Conservation (phyloP, 129 eudicot species). For the Logfia minima region DNA sequence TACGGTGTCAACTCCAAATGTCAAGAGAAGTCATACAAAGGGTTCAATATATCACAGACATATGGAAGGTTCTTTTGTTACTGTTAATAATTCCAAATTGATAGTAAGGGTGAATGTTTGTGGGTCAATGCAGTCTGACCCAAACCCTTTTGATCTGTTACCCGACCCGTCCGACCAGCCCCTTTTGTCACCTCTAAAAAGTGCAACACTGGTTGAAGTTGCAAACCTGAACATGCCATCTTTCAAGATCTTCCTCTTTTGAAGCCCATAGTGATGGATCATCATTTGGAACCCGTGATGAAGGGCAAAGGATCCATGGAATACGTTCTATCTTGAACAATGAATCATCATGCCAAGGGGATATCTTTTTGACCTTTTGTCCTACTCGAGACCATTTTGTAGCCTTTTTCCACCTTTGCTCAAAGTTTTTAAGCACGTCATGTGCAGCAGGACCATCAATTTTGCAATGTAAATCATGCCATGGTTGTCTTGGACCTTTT, state of each 20-base stretch:
- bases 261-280: conserved; percentile 40
- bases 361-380: conserved; percentile 41
- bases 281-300: conserved; percentile 34
- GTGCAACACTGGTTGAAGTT: not conserved
- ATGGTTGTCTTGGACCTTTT: conserved; percentile 66
- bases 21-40: too few species aligned
- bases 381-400: conserved; percentile 53
- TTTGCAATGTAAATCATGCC: conserved; percentile 81
- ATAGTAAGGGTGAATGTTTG: not conserved
- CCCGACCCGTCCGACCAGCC: not conserved
- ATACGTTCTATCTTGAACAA: conserved; percentile 53
- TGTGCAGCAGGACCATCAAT: conserved; percentile 79
- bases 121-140: not conserved
- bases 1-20: too few species aligned
- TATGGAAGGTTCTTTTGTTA: too few species aligned
- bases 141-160: not conserved
- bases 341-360: conserved; percentile 69
- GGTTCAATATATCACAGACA: too few species aligned
- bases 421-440: conserved; percentile 76
- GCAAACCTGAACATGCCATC: conserved; percentile 78
- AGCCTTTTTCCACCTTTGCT: conserved; percentile 76
- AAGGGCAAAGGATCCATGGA: conserved; percentile 59
- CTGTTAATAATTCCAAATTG: too few species aligned
- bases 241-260: conserved; percentile 57
- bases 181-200: not conserved